These are phyloP conservation scores for Artomyces pyxidatus DNA, from an alignment of 768 basidiomycete genomes.

Conservation along the genomic window DNA sequence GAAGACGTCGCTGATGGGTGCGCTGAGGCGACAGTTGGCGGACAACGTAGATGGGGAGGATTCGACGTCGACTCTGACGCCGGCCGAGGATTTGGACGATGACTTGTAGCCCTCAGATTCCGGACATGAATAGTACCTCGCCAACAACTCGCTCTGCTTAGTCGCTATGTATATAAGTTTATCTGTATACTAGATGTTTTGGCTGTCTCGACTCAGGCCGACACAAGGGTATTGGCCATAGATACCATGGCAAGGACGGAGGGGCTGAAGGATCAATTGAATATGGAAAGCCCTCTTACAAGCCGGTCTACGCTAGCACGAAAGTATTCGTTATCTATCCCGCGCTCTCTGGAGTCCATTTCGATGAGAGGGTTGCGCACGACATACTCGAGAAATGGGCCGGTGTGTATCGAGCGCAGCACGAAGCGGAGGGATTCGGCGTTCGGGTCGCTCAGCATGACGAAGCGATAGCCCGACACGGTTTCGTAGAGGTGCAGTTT, in stretches of 20 bases:
- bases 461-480: conserved; percentile 86
- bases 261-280: no score
- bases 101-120: no score
- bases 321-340: conserved; percentile 92
- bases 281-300: conserved; percentile 50
- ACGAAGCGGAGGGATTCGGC: conserved; percentile 77
- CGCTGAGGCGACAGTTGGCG: conserved; percentile 61
- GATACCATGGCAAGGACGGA: no score
- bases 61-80: background rate
- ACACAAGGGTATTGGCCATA: no score
- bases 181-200: no score
- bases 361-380: conserved; percentile 83
- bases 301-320: conserved; percentile 72
- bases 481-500: conserved; percentile 93
- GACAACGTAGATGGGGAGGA: background rate
- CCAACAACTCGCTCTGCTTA: no score
- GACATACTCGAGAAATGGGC: conserved; percentile 90
- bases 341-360: conserved; percentile 77
- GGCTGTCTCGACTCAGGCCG: no score
- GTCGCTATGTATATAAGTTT: no score
- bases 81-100: background rate
- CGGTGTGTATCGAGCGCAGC: conserved; percentile 84
- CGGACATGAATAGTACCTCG: no score
- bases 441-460: conserved; percentile 85
- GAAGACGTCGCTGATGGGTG: conserved; percentile 80